Evolutionary conservation across 2,329 filamentous ascomycete genomes (phyloP), one percentile per base, ranked within the genome.

Genomic region (Nothomitra cinnamomea): DNA sequence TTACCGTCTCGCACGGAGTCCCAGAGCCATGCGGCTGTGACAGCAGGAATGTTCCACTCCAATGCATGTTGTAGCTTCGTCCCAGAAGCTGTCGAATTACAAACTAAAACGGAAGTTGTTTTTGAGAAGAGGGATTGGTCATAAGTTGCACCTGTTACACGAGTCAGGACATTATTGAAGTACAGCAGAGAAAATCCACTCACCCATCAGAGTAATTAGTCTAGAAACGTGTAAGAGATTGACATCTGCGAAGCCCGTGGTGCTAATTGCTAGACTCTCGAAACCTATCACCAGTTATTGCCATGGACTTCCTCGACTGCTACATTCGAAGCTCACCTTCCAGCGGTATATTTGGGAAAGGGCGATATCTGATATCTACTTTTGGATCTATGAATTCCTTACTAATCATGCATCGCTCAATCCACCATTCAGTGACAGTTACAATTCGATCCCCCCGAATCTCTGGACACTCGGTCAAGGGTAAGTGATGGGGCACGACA

Each of bases 171-270:
- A 17, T 49, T 38, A 52, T 7, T 19, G 19, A 49, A 32, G 7
- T 15, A 10, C 2, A 51, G 21, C 15, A 25, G 22, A 38, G 15
- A 19, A 32, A 22, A 15, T 38, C 24, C 2, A 56, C 68, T 60
- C 65, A 76, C 75, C 88, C 56, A 94, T 75, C 56, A 94, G 76
- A 38, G 74, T 74, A 24, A 94, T 75, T 1, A 83, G 73, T 65
- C 87, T 88, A 21, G 84, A 82, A 32, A 95, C 73, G 65, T 96
- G 92, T 58, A 90, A 75, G 8, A 95, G 74, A 61, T 95, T 87
- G 53, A 95, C 82, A 6, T 86, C 85, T 8, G 76, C 77, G 64
- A 96, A 95, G 4, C 83, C 85, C 1, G 88, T 87, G 1, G 85
- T 87, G 64, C 83, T 87, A 54, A 96, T 76, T 10, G 73, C 77